Conservation (phyloP, 2,329 filamentous ascomycete species). For the Diaporthe capsici region DNA sequence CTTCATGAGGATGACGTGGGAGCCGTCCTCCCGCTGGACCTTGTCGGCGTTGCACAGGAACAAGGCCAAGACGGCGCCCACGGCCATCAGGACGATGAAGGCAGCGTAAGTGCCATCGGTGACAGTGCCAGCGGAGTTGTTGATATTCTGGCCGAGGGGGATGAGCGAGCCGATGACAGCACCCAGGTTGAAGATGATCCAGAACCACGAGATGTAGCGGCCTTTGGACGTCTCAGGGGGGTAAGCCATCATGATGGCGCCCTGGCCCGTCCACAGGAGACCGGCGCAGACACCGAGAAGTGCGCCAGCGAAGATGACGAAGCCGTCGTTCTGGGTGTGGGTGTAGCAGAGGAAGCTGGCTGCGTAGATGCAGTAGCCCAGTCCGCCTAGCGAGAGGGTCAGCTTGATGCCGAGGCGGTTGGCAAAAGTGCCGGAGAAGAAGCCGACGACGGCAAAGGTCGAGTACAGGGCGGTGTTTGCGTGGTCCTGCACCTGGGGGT, state of each 20-base stretch:
- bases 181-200: slow-evolving; percentile 95
- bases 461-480: slow-evolving; percentile 66
- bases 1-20: slow-evolving; percentile 88
- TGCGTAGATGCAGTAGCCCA: slow-evolving; percentile 84
- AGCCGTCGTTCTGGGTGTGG: slow-evolving; percentile 76
- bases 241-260: slow-evolving; percentile 92
- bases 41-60: slow-evolving; percentile 79
- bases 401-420: slow-evolving; percentile 80
- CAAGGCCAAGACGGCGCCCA: slow-evolving; percentile 79
- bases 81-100: slow-evolving; percentile 86
- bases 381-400: slow-evolving; percentile 78
- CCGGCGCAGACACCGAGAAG: slow-evolving; percentile 84
- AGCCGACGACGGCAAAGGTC: slow-evolving; percentile 71
- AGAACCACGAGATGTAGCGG: slow-evolving; percentile 90
- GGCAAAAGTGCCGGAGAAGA: slow-evolving; percentile 82
- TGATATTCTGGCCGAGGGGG: slow-evolving; percentile 80
- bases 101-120: slow-evolving; percentile 88
- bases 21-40: slow-evolving; percentile 83
- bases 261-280: slow-evolving; percentile 86
- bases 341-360: slow-evolving; percentile 79
- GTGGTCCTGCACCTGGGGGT: slow-evolving; percentile 69
- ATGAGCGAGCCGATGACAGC: slow-evolving; percentile 88
- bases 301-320: slow-evolving; percentile 82
- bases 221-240: slow-evolving; percentile 86
- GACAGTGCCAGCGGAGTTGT: slow-evolving; percentile 68